Percentiles rank a stretch among this genome's conserved stretches.
Conservation (phyloP, 768 basidiomycete genomes). For the Boletus subparvulus region DNA sequence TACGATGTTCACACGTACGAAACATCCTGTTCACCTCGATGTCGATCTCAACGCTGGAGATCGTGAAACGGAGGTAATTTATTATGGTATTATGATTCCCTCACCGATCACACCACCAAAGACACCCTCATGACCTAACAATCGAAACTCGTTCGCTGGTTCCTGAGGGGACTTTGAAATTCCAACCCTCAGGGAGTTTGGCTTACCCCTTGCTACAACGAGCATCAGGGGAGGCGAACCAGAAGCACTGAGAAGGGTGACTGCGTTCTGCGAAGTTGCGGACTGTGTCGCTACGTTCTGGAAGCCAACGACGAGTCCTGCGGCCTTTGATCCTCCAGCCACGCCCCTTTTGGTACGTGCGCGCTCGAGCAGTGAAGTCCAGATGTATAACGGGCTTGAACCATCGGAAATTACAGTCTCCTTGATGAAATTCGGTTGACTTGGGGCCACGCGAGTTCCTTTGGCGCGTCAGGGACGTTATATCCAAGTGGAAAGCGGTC, state of each 20-base stretch:
- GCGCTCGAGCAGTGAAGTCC: slow-evolving; percentile 8
- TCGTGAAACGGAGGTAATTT: slow-evolving; percentile 17
- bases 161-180: slow-evolving; percentile 27
- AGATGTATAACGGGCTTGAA: slow-evolving; percentile 6
- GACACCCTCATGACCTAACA: slow-evolving; percentile 1
- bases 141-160: slow-evolving; percentile 22
- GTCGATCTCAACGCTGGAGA: slow-evolving; percentile 15
- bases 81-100: slow-evolving; percentile 15
- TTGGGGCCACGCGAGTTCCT: slow-evolving; percentile 20
- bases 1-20: slow-evolving; percentile 19
- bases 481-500: slow-evolving; percentile 4
- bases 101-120: slow-evolving; percentile 16
- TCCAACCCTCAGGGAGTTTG: slow-evolving; percentile 12
- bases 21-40: slow-evolving; percentile 4
- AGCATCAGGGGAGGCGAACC: slow-evolving; percentile 32
- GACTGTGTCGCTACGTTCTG: slow-evolving; percentile 14
- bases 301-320: slow-evolving; percentile 12
- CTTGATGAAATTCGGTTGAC: slow-evolving; percentile 21
- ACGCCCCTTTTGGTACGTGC: slow-evolving; percentile 22
- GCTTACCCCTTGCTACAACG: slow-evolving; percentile 24
- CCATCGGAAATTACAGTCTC: slow-evolving; percentile 23
- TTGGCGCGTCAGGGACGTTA: slow-evolving; percentile 11
- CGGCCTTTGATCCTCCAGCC: slow-evolving; percentile 22
- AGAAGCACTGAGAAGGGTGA: slow-evolving; percentile 21
- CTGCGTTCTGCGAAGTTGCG: slow-evolving; percentile 16